Conservation (phyloP, 345 rosid genomes). For the Populus euphratica region DNA sequence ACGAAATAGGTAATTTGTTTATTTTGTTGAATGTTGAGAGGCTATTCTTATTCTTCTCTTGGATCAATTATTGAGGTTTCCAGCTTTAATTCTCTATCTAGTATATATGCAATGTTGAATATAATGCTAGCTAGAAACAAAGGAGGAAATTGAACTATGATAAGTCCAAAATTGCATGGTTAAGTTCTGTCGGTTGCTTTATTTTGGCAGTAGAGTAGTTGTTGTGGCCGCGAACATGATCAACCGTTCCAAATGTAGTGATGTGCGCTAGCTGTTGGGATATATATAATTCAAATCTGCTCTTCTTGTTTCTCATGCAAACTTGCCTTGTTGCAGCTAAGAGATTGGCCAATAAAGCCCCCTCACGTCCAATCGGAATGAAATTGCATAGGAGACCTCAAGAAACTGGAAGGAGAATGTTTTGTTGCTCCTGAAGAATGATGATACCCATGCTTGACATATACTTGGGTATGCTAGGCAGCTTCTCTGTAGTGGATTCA, state of each 20-base stretch:
- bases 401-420: constrained; percentile 43
- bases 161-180: neutral
- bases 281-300: neutral
- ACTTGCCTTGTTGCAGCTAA: constrained; percentile 48
- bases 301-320: neutral
- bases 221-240: neutral
- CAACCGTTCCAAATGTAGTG: neutral
- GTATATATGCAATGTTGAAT: neutral
- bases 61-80: no score
- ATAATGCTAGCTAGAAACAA: neutral
- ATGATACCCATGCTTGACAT: constrained; percentile 7
- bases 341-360: constrained; percentile 56
- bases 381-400: constrained; percentile 46
- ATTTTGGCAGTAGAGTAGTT: neutral
- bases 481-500: neutral
- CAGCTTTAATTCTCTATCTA: no score
- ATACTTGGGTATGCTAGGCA: neutral
- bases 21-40: no score
- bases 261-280: neutral
- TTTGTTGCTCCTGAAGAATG: constrained; percentile 53
- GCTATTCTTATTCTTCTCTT: no score
- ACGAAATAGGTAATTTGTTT: constrained; percentile 53
- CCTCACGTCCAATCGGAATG: constrained; percentile 60
- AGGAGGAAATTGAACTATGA: neutral
- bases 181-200: neutral